These are phyloP conservation scores for Xylaria sp. DNA, from an alignment of 495 filamentous ascomycete species.

Conservation along the genomic window DNA sequence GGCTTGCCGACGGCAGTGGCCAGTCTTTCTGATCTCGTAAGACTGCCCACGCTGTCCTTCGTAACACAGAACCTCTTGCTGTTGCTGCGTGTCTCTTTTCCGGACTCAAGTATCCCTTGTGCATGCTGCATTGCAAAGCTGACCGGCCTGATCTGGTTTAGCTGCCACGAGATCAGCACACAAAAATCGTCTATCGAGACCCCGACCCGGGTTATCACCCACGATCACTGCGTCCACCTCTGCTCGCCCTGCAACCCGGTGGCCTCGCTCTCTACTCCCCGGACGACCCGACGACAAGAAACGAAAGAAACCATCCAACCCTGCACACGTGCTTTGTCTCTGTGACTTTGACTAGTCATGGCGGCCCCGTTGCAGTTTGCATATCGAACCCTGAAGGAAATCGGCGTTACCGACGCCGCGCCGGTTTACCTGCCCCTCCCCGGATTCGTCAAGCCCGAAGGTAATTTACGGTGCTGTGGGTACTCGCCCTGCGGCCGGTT, in stretches of 20 bases:
- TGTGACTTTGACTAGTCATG: conserved; percentile 90
- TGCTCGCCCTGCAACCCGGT: conserved; percentile 4
- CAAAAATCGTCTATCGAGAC: conserved; percentile 15
- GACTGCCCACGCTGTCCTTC: neutral
- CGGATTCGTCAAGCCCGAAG: conserved; percentile 88
- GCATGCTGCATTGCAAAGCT: conserved; percentile 15
- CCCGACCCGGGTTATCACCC: neutral
- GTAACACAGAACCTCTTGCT: neutral
- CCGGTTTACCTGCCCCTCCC: conserved; percentile 86
- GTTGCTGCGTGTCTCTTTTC: neutral
- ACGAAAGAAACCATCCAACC: conserved; percentile 36
- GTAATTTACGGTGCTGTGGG: conserved; percentile 89
- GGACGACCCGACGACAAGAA: conserved; percentile 33
- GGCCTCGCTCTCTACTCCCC: neutral
- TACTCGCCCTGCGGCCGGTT: conserved; percentile 96
- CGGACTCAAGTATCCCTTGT: neutral
- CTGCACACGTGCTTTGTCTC: conserved; percentile 42
- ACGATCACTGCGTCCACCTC: neutral
- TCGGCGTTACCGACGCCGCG: conserved; percentile 89
- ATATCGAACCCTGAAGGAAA: conserved; percentile 93
- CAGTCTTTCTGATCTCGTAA: conserved; percentile 8
- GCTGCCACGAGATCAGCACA: conserved; percentile 8
- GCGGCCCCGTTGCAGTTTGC: conserved; percentile 88
- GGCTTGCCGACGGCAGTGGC: neutral
- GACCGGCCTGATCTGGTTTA: neutral